Base-by-base conservation (phyloP, 495 filamentous ascomycete genomes). In the Collariella sp. region DNA sequence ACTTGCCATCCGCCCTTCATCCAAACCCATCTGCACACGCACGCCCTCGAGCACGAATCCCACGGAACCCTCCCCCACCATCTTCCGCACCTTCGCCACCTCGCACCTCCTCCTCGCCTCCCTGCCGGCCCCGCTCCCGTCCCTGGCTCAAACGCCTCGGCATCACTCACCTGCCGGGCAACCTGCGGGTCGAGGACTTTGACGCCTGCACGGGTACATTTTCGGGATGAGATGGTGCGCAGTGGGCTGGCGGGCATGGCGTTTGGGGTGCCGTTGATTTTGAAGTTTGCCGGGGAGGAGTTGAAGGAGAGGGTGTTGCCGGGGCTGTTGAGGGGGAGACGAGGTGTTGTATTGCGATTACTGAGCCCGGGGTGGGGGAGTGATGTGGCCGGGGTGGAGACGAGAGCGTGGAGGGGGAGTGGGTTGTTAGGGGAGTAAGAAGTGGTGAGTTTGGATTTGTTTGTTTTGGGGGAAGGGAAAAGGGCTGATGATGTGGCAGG, bases 351-450 rank as follows among this genome's bases (percentile, higher is more conserved):
- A 87, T 90, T 49, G 86, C 85, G 5, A 88, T 90, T 62, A 90
- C 86, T 0, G 86, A 90, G 64, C 86, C 86, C 0, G 78, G 77
- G 24, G 83, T 83, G n/a, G 4, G 86, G 86, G 2, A 80, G 76
- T 56, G 85, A 90, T 59, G 86, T 90, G 3, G 81, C 84, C 1
- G 82, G 81, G 56, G 85, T 89, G 60, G 67, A 70, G 13, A 87
- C 84, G 1, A 85, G 80, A 2, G 87, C 87, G 2, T 69, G 66
- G 6, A 85, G 83, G 67, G 79, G 58, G 68, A 81, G 59, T 91
- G 85, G 55, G 75, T 89, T 31, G 65, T 91, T 29, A 89, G 87
- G 87, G 87, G 29, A 75, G 75, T 0, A 91, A 91, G 76, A 91
- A 91, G 73, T 91, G 87, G 83, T 79, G 63, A 4, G 53, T 49